Base-by-base conservation (phyloP, 2,329 filamentous ascomycete species). In the Massarina eburnea region DNA sequence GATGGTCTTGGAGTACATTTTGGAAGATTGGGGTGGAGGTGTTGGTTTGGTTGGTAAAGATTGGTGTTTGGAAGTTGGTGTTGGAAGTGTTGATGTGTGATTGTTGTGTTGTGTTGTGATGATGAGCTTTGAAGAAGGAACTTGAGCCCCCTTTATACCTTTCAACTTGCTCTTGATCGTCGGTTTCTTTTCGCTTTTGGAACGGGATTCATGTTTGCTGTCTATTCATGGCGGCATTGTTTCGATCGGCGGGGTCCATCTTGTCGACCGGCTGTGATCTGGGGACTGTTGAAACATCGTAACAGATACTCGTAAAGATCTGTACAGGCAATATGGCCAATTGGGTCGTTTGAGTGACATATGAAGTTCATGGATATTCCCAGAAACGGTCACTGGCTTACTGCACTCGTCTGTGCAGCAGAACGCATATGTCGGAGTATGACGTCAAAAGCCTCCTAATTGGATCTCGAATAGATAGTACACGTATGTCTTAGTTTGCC, bases 1-100 rank as follows among this genome's bases (percentile, higher is more conserved):
- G 40, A 42, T 33, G 40, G 40, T 42, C 40, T 42, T 42, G 40
- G 40, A 42, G 40, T 27, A 42, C 40, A 42, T 42, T 36, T 36
- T 42, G 40, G 36, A 42, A 21, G 30, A 26, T 8, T 30, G 27
- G n/a, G n/a, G 12, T 8, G 27, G n/a, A 30, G 27, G 6, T 8
- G 12, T 30, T 30, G 6, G 27, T 24, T 22, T 42, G 32, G 21
- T 36, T 3, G 5, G 18, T 33, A 22, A 35, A 35, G 40, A 29
- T 41, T 26, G 22, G 19, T 19, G 20, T 26, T 36, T 12, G 4
- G 14, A 32, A n/a, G n/a, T n/a, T n/a, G 27, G 12, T 41, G 27
- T 8, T 21, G 27, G 24, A 20, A 36, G 15, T 42, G 40, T 42
- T 42, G 32, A 22, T 36, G 33, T 35, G 26, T 42, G 32, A 21